Evolutionary conservation across 2,329 filamentous ascomycete genomes (phyloP).

Genomic region (Colletotrichum sp.): DNA sequence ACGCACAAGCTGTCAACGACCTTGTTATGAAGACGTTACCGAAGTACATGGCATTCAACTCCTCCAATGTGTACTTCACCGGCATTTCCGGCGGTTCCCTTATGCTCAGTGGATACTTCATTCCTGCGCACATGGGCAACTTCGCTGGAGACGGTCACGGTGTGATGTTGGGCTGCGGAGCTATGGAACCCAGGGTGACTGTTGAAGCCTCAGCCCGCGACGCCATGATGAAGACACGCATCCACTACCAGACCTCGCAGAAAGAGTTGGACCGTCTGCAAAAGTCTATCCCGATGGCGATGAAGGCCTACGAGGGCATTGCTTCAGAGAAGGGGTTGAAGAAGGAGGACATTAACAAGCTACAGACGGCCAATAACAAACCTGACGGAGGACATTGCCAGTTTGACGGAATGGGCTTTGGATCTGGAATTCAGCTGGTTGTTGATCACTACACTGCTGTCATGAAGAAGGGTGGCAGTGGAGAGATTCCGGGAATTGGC

Average conservation of each 20-base stretch:
- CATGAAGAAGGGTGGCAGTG: conserved; percentile 57
- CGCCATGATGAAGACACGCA: conserved; percentile 48
- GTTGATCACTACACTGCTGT: conserved; percentile 55
- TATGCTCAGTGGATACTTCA: conserved; percentile 60
- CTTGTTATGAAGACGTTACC: conserved; percentile 54
- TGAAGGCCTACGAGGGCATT: conserved; percentile 54
- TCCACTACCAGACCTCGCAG: conserved; percentile 62
- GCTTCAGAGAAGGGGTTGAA: conserved; percentile 47
- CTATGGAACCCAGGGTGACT: conserved; percentile 55
- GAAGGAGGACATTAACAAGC: conserved; percentile 46
- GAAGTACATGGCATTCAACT: conserved; percentile 58
- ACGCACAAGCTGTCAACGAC: conserved; percentile 61
- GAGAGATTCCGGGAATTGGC: conserved; percentile 52
- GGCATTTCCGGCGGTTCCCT: conserved; percentile 61
- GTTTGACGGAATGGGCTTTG: conserved; percentile 59
- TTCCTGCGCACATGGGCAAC: conserved; percentile 58
- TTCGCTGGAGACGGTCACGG: conserved; percentile 47
- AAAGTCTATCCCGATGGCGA: conserved; percentile 50
- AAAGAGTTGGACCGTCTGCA: conserved; percentile 56
- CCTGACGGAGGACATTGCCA: conserved; percentile 62
- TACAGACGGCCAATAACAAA: conserved; percentile 63
- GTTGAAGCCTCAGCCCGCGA: conserved; percentile 45
- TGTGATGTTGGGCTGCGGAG: conserved; percentile 62
- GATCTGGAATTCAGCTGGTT: conserved; percentile 60
- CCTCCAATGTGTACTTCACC: conserved; percentile 58